phyloP scores from a whole-genome alignment of 768 basidiomycete species.

The Rhizopogon sp. region DNA sequence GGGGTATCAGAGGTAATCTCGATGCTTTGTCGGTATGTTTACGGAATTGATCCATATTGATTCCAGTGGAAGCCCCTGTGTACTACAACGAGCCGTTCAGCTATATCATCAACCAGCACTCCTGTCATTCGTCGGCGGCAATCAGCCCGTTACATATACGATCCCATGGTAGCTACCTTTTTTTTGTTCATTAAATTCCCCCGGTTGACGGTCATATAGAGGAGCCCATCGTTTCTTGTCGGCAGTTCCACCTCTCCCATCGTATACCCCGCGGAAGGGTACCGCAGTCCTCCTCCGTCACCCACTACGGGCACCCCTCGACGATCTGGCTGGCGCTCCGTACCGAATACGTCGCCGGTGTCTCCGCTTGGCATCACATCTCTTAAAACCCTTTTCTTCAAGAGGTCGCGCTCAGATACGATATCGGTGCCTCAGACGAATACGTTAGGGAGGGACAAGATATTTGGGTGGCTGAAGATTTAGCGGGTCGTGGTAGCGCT shows the following conservation, averaged over 20 bases:
- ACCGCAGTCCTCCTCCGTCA: conserved; percentile 19
- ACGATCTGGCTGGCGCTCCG: conserved; percentile 13
- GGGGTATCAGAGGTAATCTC: not conserved
- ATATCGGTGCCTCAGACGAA: conserved; percentile 7
- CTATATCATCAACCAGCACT: not conserved
- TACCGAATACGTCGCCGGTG: conserved; percentile 10
- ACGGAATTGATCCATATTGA: not conserved
- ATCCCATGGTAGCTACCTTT: conserved; percentile 13
- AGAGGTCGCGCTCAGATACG: conserved; percentile 23
- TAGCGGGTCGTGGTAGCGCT: conserved; percentile 6
- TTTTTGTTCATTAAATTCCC: not conserved
- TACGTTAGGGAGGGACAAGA: conserved; percentile 19
- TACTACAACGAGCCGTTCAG: not conserved
- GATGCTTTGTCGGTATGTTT: not conserved
- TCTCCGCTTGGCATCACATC: conserved; percentile 16
- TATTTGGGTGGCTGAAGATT: conserved; percentile 25
- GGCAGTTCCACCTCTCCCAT: conserved; percentile 27
- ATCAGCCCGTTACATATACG: conserved; percentile 23
- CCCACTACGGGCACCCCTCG: not conserved
- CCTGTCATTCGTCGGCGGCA: not conserved
- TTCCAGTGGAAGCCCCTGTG: not conserved
- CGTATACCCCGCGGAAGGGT: conserved; percentile 25
- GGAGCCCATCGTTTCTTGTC: conserved; percentile 26
- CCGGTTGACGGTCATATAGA: conserved; percentile 7
- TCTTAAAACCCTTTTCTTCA: conserved; percentile 23